Conservation (phyloP, 495 filamentous ascomycete genomes). For the Penicillium simplicissimum region DNA sequence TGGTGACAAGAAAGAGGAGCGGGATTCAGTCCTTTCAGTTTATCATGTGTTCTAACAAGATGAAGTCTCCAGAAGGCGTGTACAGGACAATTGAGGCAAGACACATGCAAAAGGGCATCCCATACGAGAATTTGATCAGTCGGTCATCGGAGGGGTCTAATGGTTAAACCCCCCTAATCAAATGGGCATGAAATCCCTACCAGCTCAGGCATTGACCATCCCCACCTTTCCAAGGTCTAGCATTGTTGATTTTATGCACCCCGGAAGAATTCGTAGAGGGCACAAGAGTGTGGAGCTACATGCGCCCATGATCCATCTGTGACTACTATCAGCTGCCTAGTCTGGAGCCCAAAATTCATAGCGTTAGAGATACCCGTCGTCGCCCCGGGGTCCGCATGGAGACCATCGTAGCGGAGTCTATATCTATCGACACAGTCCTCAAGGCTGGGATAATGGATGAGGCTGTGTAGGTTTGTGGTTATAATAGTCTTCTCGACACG, state of each 20-base stretch:
- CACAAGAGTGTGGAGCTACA: too few relatives aligned
- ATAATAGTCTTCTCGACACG: constrained; percentile 17
- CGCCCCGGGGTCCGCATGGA: background rate
- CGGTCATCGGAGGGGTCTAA: background rate
- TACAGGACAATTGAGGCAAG: background rate
- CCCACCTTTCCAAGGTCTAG: constrained; percentile 10
- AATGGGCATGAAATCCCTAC: constrained; percentile 13
- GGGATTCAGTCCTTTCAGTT: background rate
- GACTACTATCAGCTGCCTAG: constrained; percentile 1
- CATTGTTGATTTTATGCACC: background rate
- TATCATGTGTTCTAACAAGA: background rate
- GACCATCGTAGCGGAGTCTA: constrained; percentile 18
- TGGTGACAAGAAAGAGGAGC: background rate
- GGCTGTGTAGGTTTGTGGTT: constrained; percentile 14
- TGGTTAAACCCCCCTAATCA: constrained; percentile 7
- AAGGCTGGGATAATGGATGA: constrained; percentile 17
- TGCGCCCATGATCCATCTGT: constrained; percentile 13
- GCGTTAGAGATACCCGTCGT: constrained; percentile 8
- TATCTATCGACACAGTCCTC: constrained; percentile 16
- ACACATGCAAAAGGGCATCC: background rate
- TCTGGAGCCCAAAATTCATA: background rate
- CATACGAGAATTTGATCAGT: background rate
- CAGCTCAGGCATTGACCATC: constrained; percentile 14
- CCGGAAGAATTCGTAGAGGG: constrained; percentile 7
- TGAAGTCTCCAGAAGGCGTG: background rate